phyloP scores from a whole-genome alignment of 2,329 filamentous ascomycete genomes.

The Talaromyces rugulosus region DNA sequence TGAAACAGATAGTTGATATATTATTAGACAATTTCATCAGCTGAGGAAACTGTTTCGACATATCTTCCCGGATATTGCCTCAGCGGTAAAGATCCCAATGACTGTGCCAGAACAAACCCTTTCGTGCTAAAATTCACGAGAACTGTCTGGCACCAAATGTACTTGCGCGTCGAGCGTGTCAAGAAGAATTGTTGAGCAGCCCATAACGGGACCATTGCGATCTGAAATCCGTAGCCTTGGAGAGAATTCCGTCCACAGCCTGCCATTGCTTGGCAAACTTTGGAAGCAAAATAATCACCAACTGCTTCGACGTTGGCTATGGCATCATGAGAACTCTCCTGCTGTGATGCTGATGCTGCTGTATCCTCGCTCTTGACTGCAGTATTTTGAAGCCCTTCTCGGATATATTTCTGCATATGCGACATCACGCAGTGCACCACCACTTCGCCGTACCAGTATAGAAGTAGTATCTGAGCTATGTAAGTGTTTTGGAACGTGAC shows the following conservation, averaged over 20 bases:
- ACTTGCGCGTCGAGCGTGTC: conserved; percentile 5
- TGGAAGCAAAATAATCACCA: conserved; percentile 12
- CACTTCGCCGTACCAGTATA: conserved; percentile 14
- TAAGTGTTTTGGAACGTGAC: conserved; percentile 11
- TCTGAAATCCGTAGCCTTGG: conserved; percentile 12
- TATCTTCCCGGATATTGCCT: conserved; percentile 12
- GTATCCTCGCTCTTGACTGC: background rate
- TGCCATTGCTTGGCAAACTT: conserved; percentile 13
- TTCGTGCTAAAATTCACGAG: conserved; percentile 13
- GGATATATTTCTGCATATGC: conserved; percentile 2
- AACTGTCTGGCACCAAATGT: conserved; percentile 12
- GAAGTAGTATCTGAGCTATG: conserved; percentile 9
- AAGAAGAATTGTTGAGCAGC: conserved; percentile 11
- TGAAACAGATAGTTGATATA: background rate
- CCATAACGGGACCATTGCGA: conserved; percentile 11
- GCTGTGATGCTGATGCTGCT: background rate
- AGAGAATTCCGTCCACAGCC: conserved; percentile 11
- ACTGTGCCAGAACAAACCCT: conserved; percentile 11
- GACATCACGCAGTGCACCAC: conserved; percentile 13
- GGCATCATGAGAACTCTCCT: background rate
- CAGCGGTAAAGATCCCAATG: conserved; percentile 3
- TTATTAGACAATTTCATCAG: background rate
- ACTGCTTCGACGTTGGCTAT: conserved; percentile 5
- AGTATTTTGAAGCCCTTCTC: background rate
- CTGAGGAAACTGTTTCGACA: background rate